Percentiles rank a stretch among this genome's conserved stretches.
These are phyloP conservation scores for Pseudopyricularia javanii DNA, from an alignment of 2,329 filamentous ascomycete genomes.

Conservation along the genomic window DNA sequence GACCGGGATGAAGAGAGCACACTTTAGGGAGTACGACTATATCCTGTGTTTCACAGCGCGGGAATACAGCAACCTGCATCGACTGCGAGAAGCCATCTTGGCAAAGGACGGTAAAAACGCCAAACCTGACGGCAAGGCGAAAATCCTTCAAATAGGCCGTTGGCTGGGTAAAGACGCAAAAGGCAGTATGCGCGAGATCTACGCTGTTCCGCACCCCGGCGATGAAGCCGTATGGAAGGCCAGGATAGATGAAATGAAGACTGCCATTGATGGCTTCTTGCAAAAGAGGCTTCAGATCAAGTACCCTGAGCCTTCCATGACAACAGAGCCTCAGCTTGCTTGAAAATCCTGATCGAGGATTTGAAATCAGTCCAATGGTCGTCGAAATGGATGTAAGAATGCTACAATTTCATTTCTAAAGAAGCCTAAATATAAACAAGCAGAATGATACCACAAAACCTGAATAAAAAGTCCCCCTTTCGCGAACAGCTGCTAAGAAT, in stretches of 20 bases:
- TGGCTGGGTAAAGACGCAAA: constrained; percentile 6
- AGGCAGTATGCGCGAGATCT: background rate
- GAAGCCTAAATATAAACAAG: no score
- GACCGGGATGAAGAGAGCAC: background rate
- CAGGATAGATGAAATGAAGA: background rate
- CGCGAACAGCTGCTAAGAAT: no score
- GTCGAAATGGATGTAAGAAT: no score
- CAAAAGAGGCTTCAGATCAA: background rate
- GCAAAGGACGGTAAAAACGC: background rate
- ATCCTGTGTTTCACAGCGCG: background rate
- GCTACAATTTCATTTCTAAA: no score
- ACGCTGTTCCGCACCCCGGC: background rate
- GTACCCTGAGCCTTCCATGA: background rate
- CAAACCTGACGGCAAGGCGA: constrained; percentile 8
- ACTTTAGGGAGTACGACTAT: background rate
- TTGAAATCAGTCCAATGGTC: no score
- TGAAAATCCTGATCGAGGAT: background rate
- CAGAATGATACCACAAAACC: no score
- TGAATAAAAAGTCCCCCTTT: no score
- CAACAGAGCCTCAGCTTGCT: background rate
- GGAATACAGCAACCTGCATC: background rate
- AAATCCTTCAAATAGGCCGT: constrained; percentile 13
- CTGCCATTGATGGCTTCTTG: background rate
- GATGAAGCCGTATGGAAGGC: background rate
- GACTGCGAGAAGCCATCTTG: background rate